Evolutionary conservation across 768 basidiomycete species (phyloP), one percentile per base, ranked within the genome.

Genomic region (Sarcomyxa edulis): DNA sequence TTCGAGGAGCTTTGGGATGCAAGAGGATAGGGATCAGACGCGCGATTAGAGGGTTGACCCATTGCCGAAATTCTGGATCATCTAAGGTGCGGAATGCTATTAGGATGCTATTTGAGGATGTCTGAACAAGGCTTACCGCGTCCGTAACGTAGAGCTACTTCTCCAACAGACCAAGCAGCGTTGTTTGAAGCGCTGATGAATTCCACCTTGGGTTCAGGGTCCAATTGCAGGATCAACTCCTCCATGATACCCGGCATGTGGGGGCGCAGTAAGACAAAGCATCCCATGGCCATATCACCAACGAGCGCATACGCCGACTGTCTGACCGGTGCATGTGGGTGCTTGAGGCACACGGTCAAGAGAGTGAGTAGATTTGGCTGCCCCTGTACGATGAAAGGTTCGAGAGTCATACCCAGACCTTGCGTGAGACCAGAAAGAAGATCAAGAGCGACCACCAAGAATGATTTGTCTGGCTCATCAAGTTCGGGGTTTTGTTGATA

Each of bases 81-180:
- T 84, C 81, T 84, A 47, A 6, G 35, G 19, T 28, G 36, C 9
- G 22, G 18, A 16, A 35, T 10, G 26, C 36, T 40, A 47, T 42
- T 24, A 40, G 40, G 14, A 11, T 32, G 27, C 28, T 32, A 40
- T 35, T 32, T 10, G 6, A 36, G 33, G 21, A 16, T 11, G 16
- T 24, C 12, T n/a, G 15, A 9, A 14, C 14, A 30, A 15, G 4
- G 56, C 74, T 40, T 54, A 86, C 88, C 84, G 48, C 78, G 70
- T 37, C 91, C 88, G 55, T 89, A 93, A 32, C 92, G 88, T 45
- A 99, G 64, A 6, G 96, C 91, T 22, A 99, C 91, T 61, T 99
- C 96, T 30, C 96, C 96, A 20, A 96, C 93, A n/a, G 92, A 93
- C 96, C 96, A 99, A 1, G 95, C 95, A 7, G 96, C 96, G 55